phyloP scores from a whole-genome alignment of 495 filamentous ascomycete species.

The Thermochaetoides thermophila region DNA sequence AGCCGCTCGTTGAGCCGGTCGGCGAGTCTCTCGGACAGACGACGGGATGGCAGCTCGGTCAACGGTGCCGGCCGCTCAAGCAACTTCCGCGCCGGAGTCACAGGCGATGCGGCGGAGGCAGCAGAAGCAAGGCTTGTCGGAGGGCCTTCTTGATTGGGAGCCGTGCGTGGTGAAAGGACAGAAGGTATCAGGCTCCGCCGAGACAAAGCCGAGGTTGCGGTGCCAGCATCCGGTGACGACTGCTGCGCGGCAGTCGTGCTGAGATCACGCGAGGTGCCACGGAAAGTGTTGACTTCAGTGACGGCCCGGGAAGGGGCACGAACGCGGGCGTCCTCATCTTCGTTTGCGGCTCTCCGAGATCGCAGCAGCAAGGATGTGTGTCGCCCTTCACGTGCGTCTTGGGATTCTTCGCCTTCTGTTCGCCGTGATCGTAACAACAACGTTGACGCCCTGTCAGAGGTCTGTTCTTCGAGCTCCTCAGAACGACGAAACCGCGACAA shows the following conservation, averaged over 20 bases:
- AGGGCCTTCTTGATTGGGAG: constrained; percentile 6
- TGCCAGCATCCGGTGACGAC: constrained; percentile 15
- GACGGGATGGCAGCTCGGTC: not conserved
- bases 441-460: constrained; percentile 28
- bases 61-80: constrained; percentile 27
- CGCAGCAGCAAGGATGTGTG: constrained; percentile 26
- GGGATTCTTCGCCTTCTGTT: constrained; percentile 33
- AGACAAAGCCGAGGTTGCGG: constrained; percentile 27
- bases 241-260: constrained; percentile 2
- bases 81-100: constrained; percentile 25
- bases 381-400: constrained; percentile 24
- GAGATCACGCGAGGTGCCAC: constrained; percentile 20
- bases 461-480: constrained; percentile 30
- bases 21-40: constrained; percentile 21
- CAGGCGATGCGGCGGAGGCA: constrained; percentile 7
- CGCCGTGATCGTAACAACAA: constrained; percentile 29
- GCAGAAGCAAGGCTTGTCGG: constrained; percentile 22
- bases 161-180: no score
- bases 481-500: constrained; percentile 24
- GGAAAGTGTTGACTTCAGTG: constrained; percentile 37
- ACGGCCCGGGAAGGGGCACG: constrained; percentile 40
- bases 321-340: constrained; percentile 35
- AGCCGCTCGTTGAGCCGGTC: no score
- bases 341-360: constrained; percentile 26
- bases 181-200: constrained; percentile 26